phyloP scores from a whole-genome alignment of 768 basidiomycete species.

The Suillus variegatus region DNA sequence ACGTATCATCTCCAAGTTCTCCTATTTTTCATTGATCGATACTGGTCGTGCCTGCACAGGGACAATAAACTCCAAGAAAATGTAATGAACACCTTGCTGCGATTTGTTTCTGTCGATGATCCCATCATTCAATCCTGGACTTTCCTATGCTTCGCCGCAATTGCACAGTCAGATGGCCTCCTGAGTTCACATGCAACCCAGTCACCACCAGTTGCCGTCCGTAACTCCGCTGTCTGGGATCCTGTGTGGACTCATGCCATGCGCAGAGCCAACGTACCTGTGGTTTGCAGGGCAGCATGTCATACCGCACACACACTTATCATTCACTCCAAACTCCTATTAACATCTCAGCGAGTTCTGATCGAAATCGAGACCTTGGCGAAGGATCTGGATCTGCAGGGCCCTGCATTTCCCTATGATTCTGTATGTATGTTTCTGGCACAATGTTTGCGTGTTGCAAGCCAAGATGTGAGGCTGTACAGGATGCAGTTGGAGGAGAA shows the following conservation, averaged over 20 bases:
- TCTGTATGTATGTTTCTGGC: conserved; percentile 85
- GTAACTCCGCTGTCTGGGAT: conserved; percentile 60
- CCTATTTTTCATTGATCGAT: conserved; percentile 80
- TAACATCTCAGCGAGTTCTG: conserved; percentile 60
- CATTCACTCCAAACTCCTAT: conserved; percentile 38
- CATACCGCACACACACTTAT: conserved; percentile 65
- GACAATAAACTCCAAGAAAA: conserved; percentile 58
- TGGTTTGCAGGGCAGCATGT: conserved; percentile 78
- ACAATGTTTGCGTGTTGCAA: conserved; percentile 67
- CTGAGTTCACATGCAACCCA: conserved; percentile 7
- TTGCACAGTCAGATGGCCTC: conserved; percentile 54
- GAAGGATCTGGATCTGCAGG: conserved; percentile 88
- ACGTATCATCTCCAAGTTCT: conserved; percentile 70
- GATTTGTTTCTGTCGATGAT: conserved; percentile 67
- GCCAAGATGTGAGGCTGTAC: conserved; percentile 81
- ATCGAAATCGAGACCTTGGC: conserved; percentile 77
- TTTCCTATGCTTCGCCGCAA: conserved; percentile 75
- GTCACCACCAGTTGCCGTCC: conserved; percentile 9
- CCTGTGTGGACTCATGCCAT: conserved; percentile 81
- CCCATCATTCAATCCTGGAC: conserved; percentile 77
- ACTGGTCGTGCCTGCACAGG: conserved; percentile 67
- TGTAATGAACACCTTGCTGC: conserved; percentile 55
- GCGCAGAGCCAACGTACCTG: conserved; percentile 67
- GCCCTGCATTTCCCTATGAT: conserved; percentile 84
- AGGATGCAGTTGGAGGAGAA: conserved; percentile 87